phyloP scores from a whole-genome alignment of 2,329 filamentous ascomycete genomes.

The Chaetomiaceae sp. region DNA sequence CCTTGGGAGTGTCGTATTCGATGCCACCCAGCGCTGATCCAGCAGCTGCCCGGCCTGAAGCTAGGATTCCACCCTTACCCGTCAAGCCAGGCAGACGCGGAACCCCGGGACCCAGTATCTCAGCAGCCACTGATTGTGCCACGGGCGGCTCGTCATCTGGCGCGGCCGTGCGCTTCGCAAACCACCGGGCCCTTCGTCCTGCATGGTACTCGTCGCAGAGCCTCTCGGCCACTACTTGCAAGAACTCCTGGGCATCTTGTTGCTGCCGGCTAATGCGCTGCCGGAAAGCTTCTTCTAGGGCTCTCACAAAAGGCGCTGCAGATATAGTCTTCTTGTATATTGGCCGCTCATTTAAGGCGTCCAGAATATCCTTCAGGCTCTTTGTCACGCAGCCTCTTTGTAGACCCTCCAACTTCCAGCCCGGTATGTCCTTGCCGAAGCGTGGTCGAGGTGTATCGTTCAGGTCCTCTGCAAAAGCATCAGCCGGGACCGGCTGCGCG shows the following conservation, averaged over 20 bases:
- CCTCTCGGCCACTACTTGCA: conserved; percentile 89
- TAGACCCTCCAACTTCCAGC: conserved; percentile 62
- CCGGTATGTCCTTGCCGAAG: conserved; percentile 38
- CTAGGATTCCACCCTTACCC: no score
- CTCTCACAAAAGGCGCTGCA: conserved; percentile 75
- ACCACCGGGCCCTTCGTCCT: conserved; percentile 65
- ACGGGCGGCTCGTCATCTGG: neutral
- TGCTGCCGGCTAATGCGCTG: conserved; percentile 91
- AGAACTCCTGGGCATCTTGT: conserved; percentile 95
- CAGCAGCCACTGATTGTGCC: neutral
- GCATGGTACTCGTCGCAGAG: conserved; percentile 93
- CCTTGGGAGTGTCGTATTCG: neutral
- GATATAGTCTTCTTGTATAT: conserved; percentile 93
- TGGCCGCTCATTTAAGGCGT: conserved; percentile 87
- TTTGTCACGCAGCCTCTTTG: conserved; percentile 80
- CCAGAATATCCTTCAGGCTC: conserved; percentile 87
- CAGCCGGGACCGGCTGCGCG: conserved; percentile 49
- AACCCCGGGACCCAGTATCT: neutral
- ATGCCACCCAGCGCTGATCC: conserved; percentile 9
- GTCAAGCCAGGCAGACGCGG: neutral
- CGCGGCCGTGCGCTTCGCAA: conserved; percentile 41
- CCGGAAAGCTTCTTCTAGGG: conserved; percentile 79
- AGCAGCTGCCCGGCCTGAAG: neutral
- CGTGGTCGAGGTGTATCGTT: conserved; percentile 7
- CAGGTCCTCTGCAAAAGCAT: conserved; percentile 1